Percentiles rank a stretch among this genome's conserved stretches.
Evolutionary conservation across 805 yeast genomes (phyloP).

Genomic region (Saturnispora mendoncae): DNA sequence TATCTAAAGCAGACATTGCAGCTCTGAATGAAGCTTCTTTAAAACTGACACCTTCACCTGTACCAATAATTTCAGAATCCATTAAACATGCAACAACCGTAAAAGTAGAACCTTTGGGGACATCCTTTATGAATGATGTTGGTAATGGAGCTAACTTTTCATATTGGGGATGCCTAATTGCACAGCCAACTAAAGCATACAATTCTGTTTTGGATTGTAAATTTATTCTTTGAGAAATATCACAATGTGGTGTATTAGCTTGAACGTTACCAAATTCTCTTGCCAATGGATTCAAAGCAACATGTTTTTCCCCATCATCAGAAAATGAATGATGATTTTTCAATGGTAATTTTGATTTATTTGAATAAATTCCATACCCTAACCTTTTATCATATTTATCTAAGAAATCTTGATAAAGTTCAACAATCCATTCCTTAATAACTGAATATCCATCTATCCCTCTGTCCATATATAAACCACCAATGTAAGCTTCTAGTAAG

Average conservation of each 20-base stretch:
- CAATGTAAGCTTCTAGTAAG: slow-evolving; percentile 88
- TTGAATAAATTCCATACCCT: slow-evolving; percentile 4
- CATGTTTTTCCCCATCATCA: background rate
- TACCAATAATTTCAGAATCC: slow-evolving; percentile 58
- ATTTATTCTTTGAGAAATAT: slow-evolving; percentile 33
- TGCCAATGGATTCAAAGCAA: slow-evolving; percentile 4
- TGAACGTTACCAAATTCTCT: background rate
- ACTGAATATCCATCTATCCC: slow-evolving; percentile 21
- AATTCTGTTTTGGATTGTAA: slow-evolving; percentile 68
- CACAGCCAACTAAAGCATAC: slow-evolving; percentile 73
- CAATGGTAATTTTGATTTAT: background rate
- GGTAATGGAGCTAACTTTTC: slow-evolving; percentile 24
- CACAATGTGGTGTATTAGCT: slow-evolving; percentile 6
- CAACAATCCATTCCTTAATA: slow-evolving; percentile 48
- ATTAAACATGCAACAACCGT: slow-evolving; percentile 46
- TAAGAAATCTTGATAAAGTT: slow-evolving; percentile 26
- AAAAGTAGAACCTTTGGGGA: slow-evolving; percentile 25
- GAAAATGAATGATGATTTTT: slow-evolving; percentile 2
- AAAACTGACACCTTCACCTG: slow-evolving; percentile 58
- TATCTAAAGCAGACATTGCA: slow-evolving; percentile 68
- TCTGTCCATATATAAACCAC: slow-evolving; percentile 61
- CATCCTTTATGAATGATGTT: slow-evolving; percentile 8
- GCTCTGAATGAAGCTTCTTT: slow-evolving; percentile 80
- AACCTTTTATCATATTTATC: slow-evolving; percentile 10
- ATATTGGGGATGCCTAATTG: slow-evolving; percentile 55